A percentile compares a stretch with the other conserved stretches of the same genome.
Evolutionary conservation across 495 filamentous ascomycete genomes (phyloP).

Genomic region (Penicillium silybi): DNA sequence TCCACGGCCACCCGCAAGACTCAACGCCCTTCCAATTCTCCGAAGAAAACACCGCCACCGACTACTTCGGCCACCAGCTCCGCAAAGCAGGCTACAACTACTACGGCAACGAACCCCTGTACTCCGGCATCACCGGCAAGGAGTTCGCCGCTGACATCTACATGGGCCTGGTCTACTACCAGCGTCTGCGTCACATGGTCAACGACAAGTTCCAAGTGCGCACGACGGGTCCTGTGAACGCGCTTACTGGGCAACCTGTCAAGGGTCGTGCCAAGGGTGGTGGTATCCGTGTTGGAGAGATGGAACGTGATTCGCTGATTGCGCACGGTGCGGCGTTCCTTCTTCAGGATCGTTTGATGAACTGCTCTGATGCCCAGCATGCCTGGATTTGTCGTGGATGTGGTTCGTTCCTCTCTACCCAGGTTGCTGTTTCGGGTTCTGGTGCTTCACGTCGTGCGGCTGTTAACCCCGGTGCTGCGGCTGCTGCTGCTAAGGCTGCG

Average conservation of each 20-base stretch:
- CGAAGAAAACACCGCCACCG: slow-evolving; percentile 84
- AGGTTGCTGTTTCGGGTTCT: slow-evolving; percentile 57
- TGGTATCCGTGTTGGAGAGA: slow-evolving; percentile 97
- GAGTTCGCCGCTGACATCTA: slow-evolving; percentile 96
- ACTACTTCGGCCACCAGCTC: slow-evolving; percentile 95
- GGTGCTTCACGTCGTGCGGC: slow-evolving; percentile 25
- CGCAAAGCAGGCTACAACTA: slow-evolving; percentile 95
- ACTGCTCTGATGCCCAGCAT: slow-evolving; percentile 87
- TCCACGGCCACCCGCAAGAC: slow-evolving; percentile 93
- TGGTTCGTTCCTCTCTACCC: slow-evolving; percentile 81
- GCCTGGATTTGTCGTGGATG: slow-evolving; percentile 86
- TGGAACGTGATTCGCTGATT: slow-evolving; percentile 93
- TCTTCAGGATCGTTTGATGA: slow-evolving; percentile 90
- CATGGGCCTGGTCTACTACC: slow-evolving; percentile 95
- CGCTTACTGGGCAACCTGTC: slow-evolving; percentile 90
- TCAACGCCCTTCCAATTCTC: slow-evolving; percentile 92
- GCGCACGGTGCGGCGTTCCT: slow-evolving; percentile 94
- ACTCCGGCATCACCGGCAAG: slow-evolving; percentile 90
- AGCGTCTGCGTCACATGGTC: slow-evolving; percentile 96
- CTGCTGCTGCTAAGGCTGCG: slow-evolving; percentile 32
- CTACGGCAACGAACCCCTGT: slow-evolving; percentile 97
- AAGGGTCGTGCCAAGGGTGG: slow-evolving; percentile 94
- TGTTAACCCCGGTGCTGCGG: slow-evolving; percentile 27
- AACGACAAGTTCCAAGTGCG: slow-evolving; percentile 99
- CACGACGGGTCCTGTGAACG: slow-evolving; percentile 86